Conservation (phyloP, 2,329 filamentous ascomycete genomes). For the Biscogniauxia marginata region DNA sequence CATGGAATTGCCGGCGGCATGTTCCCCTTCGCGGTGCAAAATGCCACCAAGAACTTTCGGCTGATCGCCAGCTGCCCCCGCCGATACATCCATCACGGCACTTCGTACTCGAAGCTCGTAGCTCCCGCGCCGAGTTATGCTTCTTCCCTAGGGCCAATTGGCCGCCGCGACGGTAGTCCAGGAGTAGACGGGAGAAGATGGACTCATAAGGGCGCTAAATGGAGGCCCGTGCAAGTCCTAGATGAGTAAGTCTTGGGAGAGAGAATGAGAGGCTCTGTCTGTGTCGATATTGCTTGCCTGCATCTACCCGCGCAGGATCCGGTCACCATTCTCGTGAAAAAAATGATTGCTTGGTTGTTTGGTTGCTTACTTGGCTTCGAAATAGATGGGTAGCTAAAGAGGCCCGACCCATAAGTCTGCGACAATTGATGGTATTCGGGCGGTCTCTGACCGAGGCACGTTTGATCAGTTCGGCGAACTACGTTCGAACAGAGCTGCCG, state of each 20-base stretch:
- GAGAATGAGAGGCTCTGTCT: constrained; percentile 1
- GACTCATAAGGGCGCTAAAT: constrained; percentile 41
- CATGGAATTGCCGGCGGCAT: constrained; percentile 39
- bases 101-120: constrained; percentile 2
- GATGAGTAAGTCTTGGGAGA: constrained; percentile 55
- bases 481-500: constrained; percentile 91
- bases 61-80: constrained; percentile 15
- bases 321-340: too few species aligned
- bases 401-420: constrained; percentile 90
- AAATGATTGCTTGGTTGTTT: too few species aligned
- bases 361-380: constrained; percentile 3
- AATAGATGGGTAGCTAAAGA: constrained; percentile 88
- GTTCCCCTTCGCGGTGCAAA: constrained; percentile 46
- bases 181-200: constrained; percentile 18
- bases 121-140: neutral
- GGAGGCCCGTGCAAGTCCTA: constrained; percentile 62
- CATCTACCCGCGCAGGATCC: constrained; percentile 6
- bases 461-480: constrained; percentile 92
- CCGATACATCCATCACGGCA: constrained; percentile 2
- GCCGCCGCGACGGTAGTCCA: constrained; percentile 13
- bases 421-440: constrained; percentile 96
- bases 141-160: neutral
- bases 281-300: too few species aligned
- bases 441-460: constrained; percentile 87
- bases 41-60: constrained; percentile 39